Evolutionary conservation across 345 rosid genomes (phyloP).

Genomic region (Iberis pinnata): DNA sequence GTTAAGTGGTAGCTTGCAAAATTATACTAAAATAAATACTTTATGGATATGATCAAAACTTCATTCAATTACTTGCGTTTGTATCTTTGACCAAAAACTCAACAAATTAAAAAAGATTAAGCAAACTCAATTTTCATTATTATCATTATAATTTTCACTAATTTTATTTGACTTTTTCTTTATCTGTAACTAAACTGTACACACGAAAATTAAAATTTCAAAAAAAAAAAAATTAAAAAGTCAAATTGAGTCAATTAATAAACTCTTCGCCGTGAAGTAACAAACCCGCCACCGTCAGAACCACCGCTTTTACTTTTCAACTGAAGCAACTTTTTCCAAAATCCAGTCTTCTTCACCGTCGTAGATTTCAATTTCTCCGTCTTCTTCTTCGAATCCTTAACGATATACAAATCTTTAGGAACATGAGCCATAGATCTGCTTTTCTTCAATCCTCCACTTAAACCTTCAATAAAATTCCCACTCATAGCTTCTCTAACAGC

Average conservation of each 20-base stretch:
- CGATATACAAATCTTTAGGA: slow-evolving; percentile 31
- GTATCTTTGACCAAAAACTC: no score
- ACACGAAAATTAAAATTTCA: slow-evolving; percentile 3
- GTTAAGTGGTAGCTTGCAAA: no score
- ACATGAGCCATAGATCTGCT: slow-evolving; percentile 62
- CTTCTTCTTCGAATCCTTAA: slow-evolving; percentile 29
- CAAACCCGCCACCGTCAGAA: slow-evolving; percentile 23
- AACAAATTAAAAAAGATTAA: no score
- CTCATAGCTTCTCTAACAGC: slow-evolving; percentile 28
- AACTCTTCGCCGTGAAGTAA: slow-evolving; percentile 25
- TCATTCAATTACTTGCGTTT: no score
- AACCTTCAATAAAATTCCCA: slow-evolving; percentile 19
- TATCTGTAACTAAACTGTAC: slow-evolving; percentile 30
- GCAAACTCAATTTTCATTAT: no score
- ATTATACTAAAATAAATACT: no score
- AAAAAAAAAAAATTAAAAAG: not conserved
- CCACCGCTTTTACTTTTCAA: slow-evolving; percentile 37
- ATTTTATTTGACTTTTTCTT: not conserved
- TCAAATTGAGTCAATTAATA: no score
- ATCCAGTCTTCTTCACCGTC: slow-evolving; percentile 36
- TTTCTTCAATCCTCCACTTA: slow-evolving; percentile 51
- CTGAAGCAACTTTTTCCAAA: slow-evolving; percentile 63
- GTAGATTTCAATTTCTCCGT: slow-evolving; percentile 18
- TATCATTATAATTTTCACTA: not conserved
- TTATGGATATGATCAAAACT: no score